A percentile compares a stretch with the other conserved stretches of the same genome.
Evolutionary conservation across 768 basidiomycete species (phyloP).

Genomic region (Leccinum variicolor): DNA sequence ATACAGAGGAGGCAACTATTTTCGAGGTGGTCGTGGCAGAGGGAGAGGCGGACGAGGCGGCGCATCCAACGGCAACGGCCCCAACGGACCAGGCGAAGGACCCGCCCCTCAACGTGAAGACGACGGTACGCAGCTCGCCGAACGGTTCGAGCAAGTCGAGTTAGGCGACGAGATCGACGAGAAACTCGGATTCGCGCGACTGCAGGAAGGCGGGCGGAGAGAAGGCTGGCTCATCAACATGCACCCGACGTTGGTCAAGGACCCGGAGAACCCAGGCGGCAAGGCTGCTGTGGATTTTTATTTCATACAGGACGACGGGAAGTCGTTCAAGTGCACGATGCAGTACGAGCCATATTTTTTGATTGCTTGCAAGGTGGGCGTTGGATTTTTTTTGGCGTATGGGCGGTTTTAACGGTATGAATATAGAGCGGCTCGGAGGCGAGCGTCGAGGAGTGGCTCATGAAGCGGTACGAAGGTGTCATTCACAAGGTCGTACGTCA

Average conservation of each 20-base stretch:
- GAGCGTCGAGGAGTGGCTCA: conserved; percentile 91
- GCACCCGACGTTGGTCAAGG: conserved; percentile 94
- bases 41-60: conserved; percentile 39
- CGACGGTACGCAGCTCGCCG: conserved; percentile 84
- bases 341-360: conserved; percentile 94
- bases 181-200: conserved; percentile 81
- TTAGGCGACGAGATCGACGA: conserved; percentile 88
- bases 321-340: conserved; percentile 92
- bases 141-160: conserved; percentile 77
- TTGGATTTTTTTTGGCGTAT: not conserved
- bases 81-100: conserved; percentile 39
- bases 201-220: conserved; percentile 72
- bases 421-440: conserved; percentile 79
- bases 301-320: conserved; percentile 96
- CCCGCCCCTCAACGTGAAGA: conserved; percentile 71
- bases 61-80: conserved; percentile 19
- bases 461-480: conserved; percentile 89
- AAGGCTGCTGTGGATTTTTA: conserved; percentile 93
- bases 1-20: conserved; percentile 30
- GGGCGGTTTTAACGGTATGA: conserved; percentile 1
- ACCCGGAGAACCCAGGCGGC: conserved; percentile 79
- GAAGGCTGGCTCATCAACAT: conserved; percentile 98
- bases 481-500: conserved; percentile 75
- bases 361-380: conserved; percentile 81
- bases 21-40: conserved; percentile 49